These are phyloP conservation scores for Peltaster fructicola DNA, from an alignment of 2,329 filamentous ascomycete genomes.

Conservation along the genomic window DNA sequence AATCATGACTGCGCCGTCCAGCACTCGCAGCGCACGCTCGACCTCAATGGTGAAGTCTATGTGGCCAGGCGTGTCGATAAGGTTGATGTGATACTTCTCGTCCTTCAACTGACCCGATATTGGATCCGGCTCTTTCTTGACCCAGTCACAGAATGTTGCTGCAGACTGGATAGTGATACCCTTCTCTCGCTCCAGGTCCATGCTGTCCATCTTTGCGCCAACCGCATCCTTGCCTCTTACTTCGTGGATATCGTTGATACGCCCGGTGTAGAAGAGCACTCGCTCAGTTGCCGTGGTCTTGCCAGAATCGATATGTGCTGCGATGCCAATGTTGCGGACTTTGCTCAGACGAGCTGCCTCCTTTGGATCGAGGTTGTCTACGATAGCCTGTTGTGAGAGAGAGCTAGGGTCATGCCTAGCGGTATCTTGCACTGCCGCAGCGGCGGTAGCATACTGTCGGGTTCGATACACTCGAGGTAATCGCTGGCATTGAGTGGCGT, in stretches of 20 bases:
- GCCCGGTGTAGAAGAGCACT: slow-evolving; percentile 93
- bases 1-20: slow-evolving; percentile 97
- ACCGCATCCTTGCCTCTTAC: slow-evolving; percentile 87
- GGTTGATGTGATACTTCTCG: slow-evolving; percentile 87
- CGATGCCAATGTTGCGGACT: slow-evolving; percentile 96
- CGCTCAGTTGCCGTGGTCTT: slow-evolving; percentile 95
- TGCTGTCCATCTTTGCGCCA: slow-evolving; percentile 98
- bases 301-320: slow-evolving; percentile 94
- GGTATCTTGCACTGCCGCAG: slow-evolving; percentile 30
- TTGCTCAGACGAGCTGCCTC: slow-evolving; percentile 62
- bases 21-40: slow-evolving; percentile 79
- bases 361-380: slow-evolving; percentile 61
- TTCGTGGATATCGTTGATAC: slow-evolving; percentile 94
- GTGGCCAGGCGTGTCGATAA: slow-evolving; percentile 96
- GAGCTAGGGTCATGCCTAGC: slow-evolving; percentile 38
- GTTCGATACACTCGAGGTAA: no score
- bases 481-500: no score
- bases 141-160: slow-evolving; percentile 94
- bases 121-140: slow-evolving; percentile 43
- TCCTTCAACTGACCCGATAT: slow-evolving; percentile 53
- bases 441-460: slow-evolving; percentile 14
- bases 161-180: slow-evolving; percentile 98
- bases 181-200: slow-evolving; percentile 96
- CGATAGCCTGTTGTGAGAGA: slow-evolving; percentile 47
- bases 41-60: slow-evolving; percentile 99